Conservation (phyloP, 257 asterid genomes). For the Solanum gracilifrons region DNA sequence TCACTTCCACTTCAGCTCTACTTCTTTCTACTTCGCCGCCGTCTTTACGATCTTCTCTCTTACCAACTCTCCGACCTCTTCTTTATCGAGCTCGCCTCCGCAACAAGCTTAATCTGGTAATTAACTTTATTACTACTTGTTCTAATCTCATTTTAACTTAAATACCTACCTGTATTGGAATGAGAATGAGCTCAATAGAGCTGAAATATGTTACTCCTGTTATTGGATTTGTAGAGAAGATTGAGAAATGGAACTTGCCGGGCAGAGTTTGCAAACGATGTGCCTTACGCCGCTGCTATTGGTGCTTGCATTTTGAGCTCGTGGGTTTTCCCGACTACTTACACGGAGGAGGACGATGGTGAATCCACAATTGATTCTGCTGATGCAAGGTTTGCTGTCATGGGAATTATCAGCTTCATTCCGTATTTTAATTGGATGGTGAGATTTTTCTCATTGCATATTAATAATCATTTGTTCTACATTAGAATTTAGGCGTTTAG, state of each 20-base stretch:
- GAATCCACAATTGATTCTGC: constrained; percentile 67
- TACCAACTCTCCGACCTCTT: constrained; percentile 25
- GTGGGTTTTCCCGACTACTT: constrained; percentile 44
- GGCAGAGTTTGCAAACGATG: constrained; percentile 74
- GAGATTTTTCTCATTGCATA: not conserved
- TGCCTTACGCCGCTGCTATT: constrained; percentile 66
- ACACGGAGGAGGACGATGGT: constrained; percentile 50
- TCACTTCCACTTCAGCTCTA: constrained; percentile 22
- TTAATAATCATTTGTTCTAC: not conserved
- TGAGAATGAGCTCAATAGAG: not conserved
- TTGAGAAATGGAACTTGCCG: constrained; percentile 48
- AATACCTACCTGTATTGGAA: not conserved
- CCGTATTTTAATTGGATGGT: constrained; percentile 99
- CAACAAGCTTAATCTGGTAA: constrained; percentile 5
- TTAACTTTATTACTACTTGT: not conserved
- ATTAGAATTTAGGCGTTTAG: not conserved
- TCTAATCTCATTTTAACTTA: not conserved
- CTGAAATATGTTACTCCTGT: not conserved
- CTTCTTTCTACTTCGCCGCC: constrained; percentile 22
- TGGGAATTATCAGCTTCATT: constrained; percentile 87
- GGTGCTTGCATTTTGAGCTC: constrained; percentile 85
- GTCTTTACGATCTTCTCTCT: constrained; percentile 17
- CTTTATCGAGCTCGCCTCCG: constrained; percentile 1
- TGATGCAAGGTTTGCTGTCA: constrained; percentile 86
- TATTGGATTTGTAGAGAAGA: constrained; percentile 19